A percentile compares a stretch with the other conserved stretches of the same genome.
These are phyloP conservation scores for Leptographium procerum DNA, from an alignment of 2,329 filamentous ascomycete species.

Conservation along the genomic window DNA sequence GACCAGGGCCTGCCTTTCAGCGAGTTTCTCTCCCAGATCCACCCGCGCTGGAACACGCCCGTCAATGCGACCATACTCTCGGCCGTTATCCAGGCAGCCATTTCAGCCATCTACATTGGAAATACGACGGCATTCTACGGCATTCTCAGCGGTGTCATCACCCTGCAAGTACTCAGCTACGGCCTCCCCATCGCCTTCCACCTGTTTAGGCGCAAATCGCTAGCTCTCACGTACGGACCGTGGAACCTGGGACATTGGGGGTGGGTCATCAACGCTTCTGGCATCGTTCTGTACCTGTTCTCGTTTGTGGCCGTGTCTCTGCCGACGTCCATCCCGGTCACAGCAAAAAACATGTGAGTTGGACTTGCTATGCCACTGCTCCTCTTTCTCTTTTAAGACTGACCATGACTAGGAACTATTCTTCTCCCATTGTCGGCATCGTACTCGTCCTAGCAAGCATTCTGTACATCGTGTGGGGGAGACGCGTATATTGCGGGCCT, in stretches of 20 bases:
- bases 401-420: conserved; percentile 2
- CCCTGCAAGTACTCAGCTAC: background rate
- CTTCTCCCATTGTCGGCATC: conserved; percentile 3
- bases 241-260: conserved; percentile 3
- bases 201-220: background rate
- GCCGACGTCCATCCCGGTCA: conserved; percentile 1
- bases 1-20: conserved; percentile 1
- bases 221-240: background rate
- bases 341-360: conserved; percentile 4
- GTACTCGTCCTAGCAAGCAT: background rate
- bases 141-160: conserved; percentile 3
- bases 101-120: conserved; percentile 3
- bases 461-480: conserved; percentile 1
- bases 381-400: background rate
- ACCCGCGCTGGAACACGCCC: background rate
- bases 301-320: conserved; percentile 1
- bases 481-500: background rate
- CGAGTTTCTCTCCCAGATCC: background rate
- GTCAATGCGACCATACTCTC: background rate
- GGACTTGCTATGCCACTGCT: background rate
- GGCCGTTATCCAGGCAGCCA: background rate
- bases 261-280: background rate
- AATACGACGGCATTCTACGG: conserved; percentile 4
- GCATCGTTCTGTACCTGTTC: conserved; percentile 1
- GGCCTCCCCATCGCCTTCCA: conserved; percentile 1